Evolutionary conservation across 2,329 filamentous ascomycete genomes (phyloP).

Genomic region (Botrytis aclada): DNA sequence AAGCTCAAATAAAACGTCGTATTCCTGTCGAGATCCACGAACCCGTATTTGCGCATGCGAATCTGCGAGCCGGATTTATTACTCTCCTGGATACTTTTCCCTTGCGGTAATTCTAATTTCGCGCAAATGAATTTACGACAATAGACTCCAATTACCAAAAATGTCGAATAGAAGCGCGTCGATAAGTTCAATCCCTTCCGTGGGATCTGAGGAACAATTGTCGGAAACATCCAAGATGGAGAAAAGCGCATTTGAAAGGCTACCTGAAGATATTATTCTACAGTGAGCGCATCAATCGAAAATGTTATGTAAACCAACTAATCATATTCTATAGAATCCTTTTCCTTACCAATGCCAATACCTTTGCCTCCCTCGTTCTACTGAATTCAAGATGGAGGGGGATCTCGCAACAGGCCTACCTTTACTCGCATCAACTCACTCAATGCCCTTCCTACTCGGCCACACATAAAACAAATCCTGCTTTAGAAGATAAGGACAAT

Average conservation of each 20-base stretch:
- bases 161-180: slow-evolving; percentile 8
- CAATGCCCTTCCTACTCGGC: slow-evolving; percentile 57
- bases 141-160: neutral
- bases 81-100: neutral
- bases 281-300: slow-evolving; percentile 50
- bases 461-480: slow-evolving; percentile 41
- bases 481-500: slow-evolving; percentile 45
- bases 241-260: slow-evolving; percentile 45
- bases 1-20: neutral
- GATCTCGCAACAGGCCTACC: slow-evolving; percentile 59
- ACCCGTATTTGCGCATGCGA: neutral
- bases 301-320: slow-evolving; percentile 14
- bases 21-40: neutral
- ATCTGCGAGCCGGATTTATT: slow-evolving; percentile 4
- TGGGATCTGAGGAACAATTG: slow-evolving; percentile 2
- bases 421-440: slow-evolving; percentile 62
- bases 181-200: slow-evolving; percentile 15
- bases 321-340: slow-evolving; percentile 51
- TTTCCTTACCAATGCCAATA: slow-evolving; percentile 55
- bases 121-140: neutral
- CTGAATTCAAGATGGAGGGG: slow-evolving; percentile 64
- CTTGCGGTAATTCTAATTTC: neutral
- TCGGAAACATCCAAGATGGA: slow-evolving; percentile 12
- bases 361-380: slow-evolving; percentile 64
- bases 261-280: slow-evolving; percentile 68